Evolutionary conservation across 495 filamentous ascomycete genomes (phyloP).

Genomic region (Daldinia childiae): DNA sequence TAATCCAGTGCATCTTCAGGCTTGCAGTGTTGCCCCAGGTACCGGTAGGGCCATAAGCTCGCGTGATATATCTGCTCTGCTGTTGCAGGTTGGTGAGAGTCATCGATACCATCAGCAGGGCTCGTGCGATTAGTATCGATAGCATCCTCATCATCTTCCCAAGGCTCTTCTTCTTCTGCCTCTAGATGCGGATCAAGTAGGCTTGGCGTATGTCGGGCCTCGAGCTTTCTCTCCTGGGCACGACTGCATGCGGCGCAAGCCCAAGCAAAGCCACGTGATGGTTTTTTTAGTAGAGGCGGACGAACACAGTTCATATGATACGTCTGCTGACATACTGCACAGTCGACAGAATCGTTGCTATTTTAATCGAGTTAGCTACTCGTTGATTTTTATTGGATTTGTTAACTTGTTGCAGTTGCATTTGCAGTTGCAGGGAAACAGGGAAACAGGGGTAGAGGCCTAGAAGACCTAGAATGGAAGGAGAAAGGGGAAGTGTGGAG

Average conservation of each 20-base stretch:
- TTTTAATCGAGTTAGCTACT: conserved; percentile 9
- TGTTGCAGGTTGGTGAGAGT: conserved; percentile 74
- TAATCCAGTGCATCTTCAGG: conserved; percentile 97
- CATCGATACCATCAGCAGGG: conserved; percentile 63
- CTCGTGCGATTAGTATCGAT: conserved; percentile 67
- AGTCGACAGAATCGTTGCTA: conserved; percentile 95
- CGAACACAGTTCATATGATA: conserved; percentile 99
- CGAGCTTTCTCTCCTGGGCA: conserved; percentile 89
- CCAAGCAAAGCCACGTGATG: conserved; percentile 97
- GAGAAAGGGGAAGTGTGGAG: conserved; percentile 15
- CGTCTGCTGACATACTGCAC: conserved; percentile 90
- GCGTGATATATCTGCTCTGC: conserved; percentile 91
- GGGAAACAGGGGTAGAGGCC: background rate
- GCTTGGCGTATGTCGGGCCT: conserved; percentile 85
- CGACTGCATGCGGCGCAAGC: conserved; percentile 95
- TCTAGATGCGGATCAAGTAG: conserved; percentile 64
- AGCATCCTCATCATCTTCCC: conserved; percentile 79
- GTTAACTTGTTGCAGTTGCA: background rate
- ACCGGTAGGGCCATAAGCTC: conserved; percentile 95
- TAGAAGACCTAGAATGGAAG: background rate
- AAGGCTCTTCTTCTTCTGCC: conserved; percentile 81
- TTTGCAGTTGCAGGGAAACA: background rate
- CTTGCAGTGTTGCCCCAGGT: conserved; percentile 93
- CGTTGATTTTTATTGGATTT: conserved; percentile 31
- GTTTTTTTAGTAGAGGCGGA: conserved; percentile 93